Percentiles rank a stretch among this genome's conserved stretches.
Conservation (phyloP, 305 asterid genomes). For the Euphrasia arctica region DNA sequence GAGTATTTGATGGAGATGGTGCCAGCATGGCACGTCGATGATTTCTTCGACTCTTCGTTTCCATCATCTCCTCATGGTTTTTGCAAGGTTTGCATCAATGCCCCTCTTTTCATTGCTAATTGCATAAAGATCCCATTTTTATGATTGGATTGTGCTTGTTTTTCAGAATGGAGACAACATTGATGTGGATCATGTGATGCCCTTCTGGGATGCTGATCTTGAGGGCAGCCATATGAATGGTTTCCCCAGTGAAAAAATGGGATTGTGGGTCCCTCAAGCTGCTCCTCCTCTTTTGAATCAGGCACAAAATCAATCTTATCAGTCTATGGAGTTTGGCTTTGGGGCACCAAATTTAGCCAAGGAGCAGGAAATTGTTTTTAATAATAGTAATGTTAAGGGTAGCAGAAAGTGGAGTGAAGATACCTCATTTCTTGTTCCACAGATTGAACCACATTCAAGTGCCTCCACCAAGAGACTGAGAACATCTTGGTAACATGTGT, state of each 20-base stretch:
- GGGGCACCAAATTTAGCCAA: conserved; percentile 43
- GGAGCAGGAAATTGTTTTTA: conserved; percentile 22
- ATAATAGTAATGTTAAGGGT: conserved; percentile 25
- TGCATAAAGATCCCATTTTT: not conserved
- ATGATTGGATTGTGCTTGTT: not conserved
- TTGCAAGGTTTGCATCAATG: conserved; percentile 51
- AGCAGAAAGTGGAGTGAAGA: conserved; percentile 56
- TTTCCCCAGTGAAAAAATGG: conserved; percentile 40
- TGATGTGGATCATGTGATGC: conserved; percentile 39
- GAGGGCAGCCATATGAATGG: conserved; percentile 33
- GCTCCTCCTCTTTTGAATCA: conserved; percentile 34
- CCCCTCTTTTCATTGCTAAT: not conserved
- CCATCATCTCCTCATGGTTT: conserved; percentile 31
- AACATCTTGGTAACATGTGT: conserved; percentile 32
- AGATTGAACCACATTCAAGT: conserved; percentile 44
- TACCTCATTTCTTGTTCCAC: conserved; percentile 70
- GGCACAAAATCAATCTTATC: conserved; percentile 34
- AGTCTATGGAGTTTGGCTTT: conserved; percentile 36
- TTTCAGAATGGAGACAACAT: conserved; percentile 42
- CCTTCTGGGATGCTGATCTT: conserved; percentile 49
- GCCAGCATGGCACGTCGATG: conserved; percentile 93
- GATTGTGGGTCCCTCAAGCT: conserved; percentile 71
- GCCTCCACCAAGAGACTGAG: conserved; percentile 42
- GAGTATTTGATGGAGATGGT: conserved; percentile 64
- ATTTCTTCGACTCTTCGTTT: conserved; percentile 50